Conservation (phyloP, 192 early-diverging fungal species). For the Coemansia biformis region DNA sequence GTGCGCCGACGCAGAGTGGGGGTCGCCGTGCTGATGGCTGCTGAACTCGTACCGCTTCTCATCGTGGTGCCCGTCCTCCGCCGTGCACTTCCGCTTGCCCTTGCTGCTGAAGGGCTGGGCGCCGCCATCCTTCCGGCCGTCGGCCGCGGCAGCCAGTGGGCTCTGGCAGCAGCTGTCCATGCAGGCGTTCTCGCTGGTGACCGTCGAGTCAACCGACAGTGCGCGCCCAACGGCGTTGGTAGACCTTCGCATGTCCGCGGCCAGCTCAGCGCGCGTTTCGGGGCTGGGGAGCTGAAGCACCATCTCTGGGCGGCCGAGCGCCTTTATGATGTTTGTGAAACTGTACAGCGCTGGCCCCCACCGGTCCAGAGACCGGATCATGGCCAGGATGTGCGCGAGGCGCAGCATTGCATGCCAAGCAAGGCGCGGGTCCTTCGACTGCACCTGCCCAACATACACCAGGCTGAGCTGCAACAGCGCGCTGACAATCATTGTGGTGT, state of each 20-base stretch:
- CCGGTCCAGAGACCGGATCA: conserved; percentile 47
- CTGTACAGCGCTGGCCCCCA: conserved; percentile 50
- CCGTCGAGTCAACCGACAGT: conserved; percentile 24
- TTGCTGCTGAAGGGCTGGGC: not conserved
- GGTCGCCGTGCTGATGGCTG: conserved; percentile 47
- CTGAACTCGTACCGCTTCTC: conserved; percentile 49
- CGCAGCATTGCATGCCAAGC: conserved; percentile 49
- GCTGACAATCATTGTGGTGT: conserved; percentile 31
- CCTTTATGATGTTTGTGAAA: conserved; percentile 52
- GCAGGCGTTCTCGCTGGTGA: conserved; percentile 22
- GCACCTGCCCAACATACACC: conserved; percentile 47
- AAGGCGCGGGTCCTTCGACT: conserved; percentile 26
- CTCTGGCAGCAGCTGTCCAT: conserved; percentile 19
- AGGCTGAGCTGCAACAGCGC: conserved; percentile 42
- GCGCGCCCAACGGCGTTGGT: conserved; percentile 9
- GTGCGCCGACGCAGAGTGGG: conserved; percentile 21
- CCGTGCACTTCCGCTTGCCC: conserved; percentile 38
- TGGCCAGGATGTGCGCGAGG: conserved; percentile 42
- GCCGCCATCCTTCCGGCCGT: not conserved
- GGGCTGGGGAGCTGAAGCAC: conserved; percentile 37
- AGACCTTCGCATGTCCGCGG: conserved; percentile 22
- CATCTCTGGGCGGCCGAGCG: conserved; percentile 44
- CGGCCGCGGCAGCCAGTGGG: not conserved
- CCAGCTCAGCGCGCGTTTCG: conserved; percentile 26
- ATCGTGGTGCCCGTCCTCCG: conserved; percentile 28